Evolutionary conservation across 75 land plant species (phyloP).

Genomic region (Larix kaempferi): DNA sequence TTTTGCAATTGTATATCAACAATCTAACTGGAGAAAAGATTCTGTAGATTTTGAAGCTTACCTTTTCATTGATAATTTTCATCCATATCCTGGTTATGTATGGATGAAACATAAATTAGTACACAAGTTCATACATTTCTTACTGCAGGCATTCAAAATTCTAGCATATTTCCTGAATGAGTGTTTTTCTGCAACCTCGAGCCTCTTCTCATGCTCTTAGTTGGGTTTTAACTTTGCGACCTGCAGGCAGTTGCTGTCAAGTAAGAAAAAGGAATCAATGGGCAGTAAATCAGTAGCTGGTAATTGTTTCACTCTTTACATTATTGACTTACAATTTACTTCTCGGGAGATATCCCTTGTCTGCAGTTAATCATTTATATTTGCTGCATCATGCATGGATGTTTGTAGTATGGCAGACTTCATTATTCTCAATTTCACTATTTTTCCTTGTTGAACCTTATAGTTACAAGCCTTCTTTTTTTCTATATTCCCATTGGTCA

Average conservation of each 20-base stretch:
- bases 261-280: not conserved
- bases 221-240: not conserved
- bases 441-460: not conserved
- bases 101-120: too few relatives aligned
- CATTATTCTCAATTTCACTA: not conserved
- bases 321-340: not conserved
- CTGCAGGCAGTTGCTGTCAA: constrained; percentile 7
- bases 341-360: not conserved
- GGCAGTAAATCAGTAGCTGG: not conserved
- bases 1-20: too few relatives aligned
- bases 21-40: too few relatives aligned
- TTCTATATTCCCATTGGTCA: not conserved
- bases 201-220: not conserved
- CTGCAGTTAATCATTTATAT: not conserved
- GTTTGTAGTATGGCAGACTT: not conserved
- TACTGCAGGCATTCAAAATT: too few relatives aligned
- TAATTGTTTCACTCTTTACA: not conserved
- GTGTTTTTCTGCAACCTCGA: not conserved
- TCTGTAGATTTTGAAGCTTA: too few relatives aligned
- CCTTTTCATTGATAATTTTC: too few relatives aligned
- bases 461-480: not conserved
- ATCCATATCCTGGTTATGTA: too few relatives aligned
- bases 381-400: not conserved
- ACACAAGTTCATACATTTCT: too few relatives aligned
- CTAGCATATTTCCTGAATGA: too few relatives aligned